These are phyloP conservation scores for Arbutus unedo DNA, from an alignment of 148 eudicot species.

Conservation along the genomic window DNA sequence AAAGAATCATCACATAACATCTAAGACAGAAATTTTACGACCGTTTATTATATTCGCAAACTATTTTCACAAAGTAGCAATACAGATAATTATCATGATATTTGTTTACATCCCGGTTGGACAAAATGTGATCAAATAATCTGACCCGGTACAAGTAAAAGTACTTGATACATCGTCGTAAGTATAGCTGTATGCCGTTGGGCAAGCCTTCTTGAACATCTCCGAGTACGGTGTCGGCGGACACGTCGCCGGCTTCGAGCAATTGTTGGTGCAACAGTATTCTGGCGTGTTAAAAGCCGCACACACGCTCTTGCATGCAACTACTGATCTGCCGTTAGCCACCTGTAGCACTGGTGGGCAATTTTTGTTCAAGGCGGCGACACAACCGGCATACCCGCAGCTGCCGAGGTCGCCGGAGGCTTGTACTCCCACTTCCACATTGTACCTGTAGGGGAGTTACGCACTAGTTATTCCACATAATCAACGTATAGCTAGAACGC, in stretches of 20 bases:
- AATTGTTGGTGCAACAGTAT: slow-evolving; percentile 69
- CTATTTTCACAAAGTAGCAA: background rate
- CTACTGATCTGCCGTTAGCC: slow-evolving; percentile 31
- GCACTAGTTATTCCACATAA: background rate
- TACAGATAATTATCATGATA: background rate
- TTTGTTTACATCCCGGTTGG: slow-evolving; percentile 21
- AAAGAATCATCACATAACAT: too few species aligned
- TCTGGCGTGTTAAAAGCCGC: slow-evolving; percentile 55
- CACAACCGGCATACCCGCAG: slow-evolving; percentile 69
- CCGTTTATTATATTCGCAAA: too few species aligned
- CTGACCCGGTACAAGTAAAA: slow-evolving; percentile 64
- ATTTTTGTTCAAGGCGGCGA: slow-evolving; percentile 43
- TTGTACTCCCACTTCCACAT: slow-evolving; percentile 49
- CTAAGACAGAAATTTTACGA: too few species aligned
- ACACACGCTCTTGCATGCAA: slow-evolving; percentile 74
- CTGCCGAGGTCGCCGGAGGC: slow-evolving; percentile 45
- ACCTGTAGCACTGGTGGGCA: slow-evolving; percentile 62
- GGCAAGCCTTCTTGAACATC: slow-evolving; percentile 77
- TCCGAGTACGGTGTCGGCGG: slow-evolving; percentile 53
- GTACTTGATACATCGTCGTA: slow-evolving; percentile 82
- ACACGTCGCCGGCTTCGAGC: slow-evolving; percentile 53
- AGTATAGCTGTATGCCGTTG: slow-evolving; percentile 74
- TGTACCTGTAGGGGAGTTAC: slow-evolving; percentile 5
- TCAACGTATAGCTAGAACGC: background rate
- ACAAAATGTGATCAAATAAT: slow-evolving; percentile 76